phyloP scores from a whole-genome alignment of 1,284 basidiomycete genomes.

The Ustilago shanxiensis region DNA sequence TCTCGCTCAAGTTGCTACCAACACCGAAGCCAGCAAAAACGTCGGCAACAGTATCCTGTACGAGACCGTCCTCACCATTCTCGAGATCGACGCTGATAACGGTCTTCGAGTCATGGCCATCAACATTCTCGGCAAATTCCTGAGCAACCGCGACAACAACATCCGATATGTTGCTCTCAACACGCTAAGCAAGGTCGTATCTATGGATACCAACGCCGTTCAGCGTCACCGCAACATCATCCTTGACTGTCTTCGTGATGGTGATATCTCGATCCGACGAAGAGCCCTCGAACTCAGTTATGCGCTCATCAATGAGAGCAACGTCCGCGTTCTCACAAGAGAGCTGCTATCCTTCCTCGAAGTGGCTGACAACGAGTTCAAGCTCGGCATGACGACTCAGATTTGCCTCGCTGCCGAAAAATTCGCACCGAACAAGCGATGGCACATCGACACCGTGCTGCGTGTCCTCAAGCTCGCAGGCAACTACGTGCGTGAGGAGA shows the following conservation, averaged over 20 bases:
- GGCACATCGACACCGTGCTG: constrained; percentile 98
- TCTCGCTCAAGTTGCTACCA: constrained; percentile 96
- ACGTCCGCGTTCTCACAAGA: constrained; percentile 90
- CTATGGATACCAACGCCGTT: constrained; percentile 97
- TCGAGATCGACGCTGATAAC: constrained; percentile 97
- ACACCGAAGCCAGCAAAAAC: constrained; percentile 97
- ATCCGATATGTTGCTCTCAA: constrained; percentile 98
- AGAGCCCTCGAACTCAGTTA: constrained; percentile 97
- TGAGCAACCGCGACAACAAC: constrained; percentile 98
- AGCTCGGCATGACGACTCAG: constrained; percentile 96
- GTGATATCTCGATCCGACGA: constrained; percentile 97
- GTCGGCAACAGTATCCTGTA: constrained; percentile 98
- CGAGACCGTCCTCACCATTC: constrained; percentile 95
- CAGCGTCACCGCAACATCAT: constrained; percentile 98
- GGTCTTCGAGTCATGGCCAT: constrained; percentile 99
- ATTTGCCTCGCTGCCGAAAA: constrained; percentile 95
- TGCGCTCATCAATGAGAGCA: constrained; percentile 94
- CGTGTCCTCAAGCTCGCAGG: constrained; percentile 95
- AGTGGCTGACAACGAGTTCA: constrained; percentile 99
- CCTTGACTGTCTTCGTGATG: constrained; percentile 96
- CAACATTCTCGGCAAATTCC: constrained; percentile 98
- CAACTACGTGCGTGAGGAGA: constrained; percentile 97
- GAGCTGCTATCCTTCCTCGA: constrained; percentile 96
- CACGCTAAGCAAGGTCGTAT: constrained; percentile 97
- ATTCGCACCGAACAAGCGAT: constrained; percentile 96